Base-by-base conservation (phyloP, 441 rosid species). In the Croton laevigatus region DNA sequence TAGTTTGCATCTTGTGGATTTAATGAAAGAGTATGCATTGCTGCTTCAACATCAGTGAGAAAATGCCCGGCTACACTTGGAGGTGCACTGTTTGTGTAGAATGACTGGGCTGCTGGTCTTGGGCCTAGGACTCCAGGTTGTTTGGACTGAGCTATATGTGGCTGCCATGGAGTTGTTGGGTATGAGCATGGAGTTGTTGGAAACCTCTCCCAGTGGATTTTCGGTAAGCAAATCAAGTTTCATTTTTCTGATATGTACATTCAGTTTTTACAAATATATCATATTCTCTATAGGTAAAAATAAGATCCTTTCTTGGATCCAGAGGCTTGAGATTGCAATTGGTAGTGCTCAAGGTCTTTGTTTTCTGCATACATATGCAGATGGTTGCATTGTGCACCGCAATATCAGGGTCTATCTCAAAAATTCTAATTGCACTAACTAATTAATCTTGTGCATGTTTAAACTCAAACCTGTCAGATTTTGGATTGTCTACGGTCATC, bases 301-400 rank as follows among this genome's bases (percentile, higher is more conserved):
- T 51, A 84, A 77, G 75, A 57, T n/a, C 40, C 84, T 85, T 14
- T 72, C 91, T 3, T 87, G 88, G 91, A 82, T 63, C 32, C 81
- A 69, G 71, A 83, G 89, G 80, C 84, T 87, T 37, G 68, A 81
- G 81, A 85, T 87, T 34, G 86, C 89, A 1, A 78, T 85, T 10
- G 86, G 72, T 58, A 72, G 84, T 55, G 88, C 88, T 71, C 78
- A 77, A 20, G 88, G 81, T 22, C 89, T 87, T 59, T 66, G 64
- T 78, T 87, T 83, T 77, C 88, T 87, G 45, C 91, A 85, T 49
- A 81, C 87, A 62, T 84, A 84, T 58, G 76, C 87, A 14, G 82
- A 82, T 75, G 89, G 89, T 55, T 84, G 91, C 80, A 85, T 87
- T 48, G 89, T 85, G 73, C 91, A 85, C 63, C 85, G 88, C 0